Evolutionary conservation across 345 rosid species (phyloP), one percentile per base, ranked within the genome.

Genomic region (Hypericum perforatum): DNA sequence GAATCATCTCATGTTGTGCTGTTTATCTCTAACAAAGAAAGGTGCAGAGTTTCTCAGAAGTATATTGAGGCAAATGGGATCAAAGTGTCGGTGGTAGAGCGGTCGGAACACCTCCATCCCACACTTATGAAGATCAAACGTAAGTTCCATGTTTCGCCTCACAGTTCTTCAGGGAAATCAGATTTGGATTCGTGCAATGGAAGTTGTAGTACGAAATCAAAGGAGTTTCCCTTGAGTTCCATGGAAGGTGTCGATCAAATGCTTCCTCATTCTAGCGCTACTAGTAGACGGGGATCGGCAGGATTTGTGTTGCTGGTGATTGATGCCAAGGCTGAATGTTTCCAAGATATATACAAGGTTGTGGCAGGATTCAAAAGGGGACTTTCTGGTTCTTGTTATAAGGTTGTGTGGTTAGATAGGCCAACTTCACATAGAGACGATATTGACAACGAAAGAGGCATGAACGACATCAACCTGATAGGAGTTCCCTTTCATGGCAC

Each of bases 401-500:
- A 65, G 71, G 86, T 83, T 16, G 80, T 86, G 48, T 89, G 95
- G 97, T 60, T 89, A 16, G 82, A 75, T 41, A 76, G 64, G 43
- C 73, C 84, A 0, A 61, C 61, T 15, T 63, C 64, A 7, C 61
- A 70, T 5, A 62, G 56, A 6, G 66, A 64, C 22, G 45, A 64
- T 45, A n/a, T 44, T 0, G 67, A 57, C 8, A 59, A 45, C 38
- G 32, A 12, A n/a, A 37, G 57, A 0, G 74, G 75, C 38, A 41
- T 68, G 11, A 49, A 29, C 8, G 86, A 77, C 38, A 77, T 74
- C 5, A 49, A 86, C 52, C 9, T 61, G 45, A 45, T 57, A 2
- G 76, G 76, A 51, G n/a, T n/a, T n/a, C 92, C 96, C 8, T 79
- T 90, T 49, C 96, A 91, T 12, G 98, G 98, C 38, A 69, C 87